phyloP scores from a whole-genome alignment of 1,139 yeast species.

The Taphrina populina region DNA sequence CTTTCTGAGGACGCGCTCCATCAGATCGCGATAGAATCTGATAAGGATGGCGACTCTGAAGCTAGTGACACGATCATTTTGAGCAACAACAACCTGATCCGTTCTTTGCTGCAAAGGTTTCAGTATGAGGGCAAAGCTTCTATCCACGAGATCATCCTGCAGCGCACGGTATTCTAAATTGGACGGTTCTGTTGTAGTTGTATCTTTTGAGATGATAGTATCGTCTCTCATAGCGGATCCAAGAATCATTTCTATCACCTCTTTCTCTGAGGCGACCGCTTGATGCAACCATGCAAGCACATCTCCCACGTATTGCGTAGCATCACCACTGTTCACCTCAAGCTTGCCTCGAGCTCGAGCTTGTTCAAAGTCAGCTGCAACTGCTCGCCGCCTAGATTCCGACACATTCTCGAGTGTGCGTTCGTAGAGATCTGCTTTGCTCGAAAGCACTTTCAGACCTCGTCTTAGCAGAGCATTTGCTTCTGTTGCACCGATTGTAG shows the following conservation, averaged over 20 bases:
- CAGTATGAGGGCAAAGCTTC: conserved; percentile 16
- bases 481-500: conserved; percentile 35
- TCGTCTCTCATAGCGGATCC: conserved; percentile 44
- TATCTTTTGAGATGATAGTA: conserved; percentile 36
- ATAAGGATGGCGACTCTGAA: conserved; percentile 63
- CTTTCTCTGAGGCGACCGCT: conserved; percentile 84
- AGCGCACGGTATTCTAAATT: conserved; percentile 7
- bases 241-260: conserved; percentile 61
- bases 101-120: conserved; percentile 46
- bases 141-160: conserved; percentile 25
- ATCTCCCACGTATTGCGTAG: conserved; percentile 80
- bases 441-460: conserved; percentile 45
- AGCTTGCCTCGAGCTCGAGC: conserved; percentile 60
- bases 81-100: conserved; percentile 68
- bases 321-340: conserved; percentile 71
- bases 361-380: conserved; percentile 51
- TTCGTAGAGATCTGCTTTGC: conserved; percentile 46
- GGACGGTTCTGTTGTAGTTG: not conserved
- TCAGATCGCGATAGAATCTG: conserved; percentile 69
- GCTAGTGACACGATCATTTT: conserved; percentile 57
- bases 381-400: conserved; percentile 43
- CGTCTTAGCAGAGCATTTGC: conserved; percentile 39
- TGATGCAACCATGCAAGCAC: conserved; percentile 86
- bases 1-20: conserved; percentile 49
- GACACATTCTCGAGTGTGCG: conserved; percentile 43